phyloP scores from a whole-genome alignment of 2,329 filamentous ascomycete species.

The Hirsutella rhossiliensis region DNA sequence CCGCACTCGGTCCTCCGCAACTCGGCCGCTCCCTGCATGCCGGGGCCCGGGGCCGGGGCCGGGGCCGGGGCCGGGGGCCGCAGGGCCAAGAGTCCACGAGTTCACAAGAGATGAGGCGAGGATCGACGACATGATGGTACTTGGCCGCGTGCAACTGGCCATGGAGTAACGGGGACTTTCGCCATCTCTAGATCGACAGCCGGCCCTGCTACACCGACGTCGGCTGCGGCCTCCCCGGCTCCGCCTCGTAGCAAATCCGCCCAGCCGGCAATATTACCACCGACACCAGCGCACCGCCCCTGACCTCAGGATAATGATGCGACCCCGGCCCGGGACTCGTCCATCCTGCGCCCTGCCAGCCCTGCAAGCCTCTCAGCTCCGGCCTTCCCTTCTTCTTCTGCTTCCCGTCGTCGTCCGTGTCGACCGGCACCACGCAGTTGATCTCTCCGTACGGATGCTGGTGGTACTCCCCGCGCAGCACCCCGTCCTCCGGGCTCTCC shows the following conservation, averaged over 20 bases:
- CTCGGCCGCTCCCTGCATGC: too few species aligned
- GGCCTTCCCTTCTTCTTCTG: slow-evolving; percentile 14
- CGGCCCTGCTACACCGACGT: not conserved
- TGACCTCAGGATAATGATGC: slow-evolving; percentile 42
- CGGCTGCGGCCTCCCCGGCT: slow-evolving; percentile 29
- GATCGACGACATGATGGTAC: too few species aligned
- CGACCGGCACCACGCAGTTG: slow-evolving; percentile 39
- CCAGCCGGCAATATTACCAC: slow-evolving; percentile 44
- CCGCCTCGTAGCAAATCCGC: slow-evolving; percentile 35
- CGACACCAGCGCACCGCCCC: slow-evolving; percentile 36
- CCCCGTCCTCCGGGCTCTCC: slow-evolving; percentile 20
- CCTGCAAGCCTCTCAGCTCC: slow-evolving; percentile 41
- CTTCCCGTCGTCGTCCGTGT: slow-evolving; percentile 11
- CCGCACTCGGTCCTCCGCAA: too few species aligned
- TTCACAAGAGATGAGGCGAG: too few species aligned
- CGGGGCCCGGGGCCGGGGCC: too few species aligned
- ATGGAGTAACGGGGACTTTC: too few species aligned
- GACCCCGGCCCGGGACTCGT: slow-evolving; percentile 41
- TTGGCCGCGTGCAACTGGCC: too few species aligned
- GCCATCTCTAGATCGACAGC: too few species aligned
- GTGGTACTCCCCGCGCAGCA: slow-evolving; percentile 34
- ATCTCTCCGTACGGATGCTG: slow-evolving; percentile 42
- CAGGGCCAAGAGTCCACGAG: too few species aligned
- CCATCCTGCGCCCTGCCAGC: slow-evolving; percentile 45
- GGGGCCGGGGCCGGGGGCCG: too few species aligned